Evolutionary conservation across 768 basidiomycete genomes (phyloP), one percentile per base, ranked within the genome.

Genomic region (Hypholoma sublateritium): DNA sequence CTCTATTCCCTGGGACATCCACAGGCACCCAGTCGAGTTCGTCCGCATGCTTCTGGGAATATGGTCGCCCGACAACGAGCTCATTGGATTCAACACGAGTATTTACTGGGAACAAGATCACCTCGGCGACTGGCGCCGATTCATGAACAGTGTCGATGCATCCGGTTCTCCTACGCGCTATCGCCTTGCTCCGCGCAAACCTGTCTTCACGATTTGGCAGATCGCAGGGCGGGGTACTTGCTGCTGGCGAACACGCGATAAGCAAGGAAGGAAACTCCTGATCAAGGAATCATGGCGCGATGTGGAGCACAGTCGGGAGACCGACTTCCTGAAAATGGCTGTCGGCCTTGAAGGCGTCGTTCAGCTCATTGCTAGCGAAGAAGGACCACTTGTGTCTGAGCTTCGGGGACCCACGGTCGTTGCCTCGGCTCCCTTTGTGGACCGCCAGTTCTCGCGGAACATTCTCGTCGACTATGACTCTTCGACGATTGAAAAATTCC

Each of bases 241-340:
- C 22, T 67, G 66, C 25, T 70, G 67, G 69, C 19, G 13, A 1
- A 62, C 60, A 5, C n/a, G n/a, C 5, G 57, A 61, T 5, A 35
- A 41, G 5, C 35, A 37, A 1, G 47, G 43, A 6, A 36, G 53
- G 16, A 2, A 25, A 9, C 39, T 59, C 2, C 13, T 68, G 24
- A 57, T 67, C 53, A 68, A 70, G 61, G 67, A 70, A 28, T 55
- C 50, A 12, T 70, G 69, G 69, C 39, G 53, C 8, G 47, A 58
- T 0, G 60, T 37, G 1, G 48, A 24, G 2, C 53, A 56, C 5
- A 22, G 41, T 4, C 35, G 17, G 8, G 67, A 69, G 34, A 47
- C 41, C 5, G 54, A 53, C 0, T 50, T 62, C 22, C 46, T 69
- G n/a, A 37, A 59, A 12, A 45, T 39, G 9, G 43, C 58, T 6